A percentile compares a stretch with the other conserved stretches of the same genome.
Conservation (phyloP, 257 asterid species). For the Cinchona pubescens region DNA sequence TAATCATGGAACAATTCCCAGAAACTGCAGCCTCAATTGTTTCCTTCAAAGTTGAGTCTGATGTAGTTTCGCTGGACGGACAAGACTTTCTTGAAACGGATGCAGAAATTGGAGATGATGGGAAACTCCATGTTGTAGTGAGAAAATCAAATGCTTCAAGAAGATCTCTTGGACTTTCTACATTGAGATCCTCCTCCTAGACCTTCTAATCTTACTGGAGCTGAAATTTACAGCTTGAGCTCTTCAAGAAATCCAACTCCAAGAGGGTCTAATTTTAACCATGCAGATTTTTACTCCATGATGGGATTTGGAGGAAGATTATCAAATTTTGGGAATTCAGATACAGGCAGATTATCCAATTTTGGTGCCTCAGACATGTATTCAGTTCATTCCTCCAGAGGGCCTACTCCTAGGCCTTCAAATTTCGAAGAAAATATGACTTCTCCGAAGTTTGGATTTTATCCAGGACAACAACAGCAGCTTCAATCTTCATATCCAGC, state of each 20-base stretch:
- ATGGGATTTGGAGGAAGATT: conserved; percentile 75
- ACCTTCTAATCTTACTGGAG: conserved; percentile 56
- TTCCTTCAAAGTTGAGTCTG: conserved; percentile 85
- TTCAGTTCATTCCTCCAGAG: conserved; percentile 83
- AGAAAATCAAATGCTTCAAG: conserved; percentile 88
- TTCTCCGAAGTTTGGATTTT: conserved; percentile 75
- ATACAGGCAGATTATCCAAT: conserved; percentile 66
- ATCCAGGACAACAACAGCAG: conserved; percentile 55
- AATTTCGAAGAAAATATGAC: conserved; percentile 74
- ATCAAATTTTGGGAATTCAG: conserved; percentile 77
- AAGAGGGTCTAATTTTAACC: conserved; percentile 51
- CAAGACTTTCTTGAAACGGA: conserved; percentile 93
- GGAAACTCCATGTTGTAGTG: conserved; percentile 79
- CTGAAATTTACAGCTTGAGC: conserved; percentile 49
- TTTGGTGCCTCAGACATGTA: conserved; percentile 69
- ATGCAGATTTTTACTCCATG: conserved; percentile 49
- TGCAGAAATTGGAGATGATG: conserved; percentile 79
- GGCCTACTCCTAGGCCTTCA: conserved; percentile 91
- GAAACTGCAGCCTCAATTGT: conserved; percentile 89
- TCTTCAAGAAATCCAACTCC: conserved; percentile 53
- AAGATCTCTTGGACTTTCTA: conserved; percentile 47
- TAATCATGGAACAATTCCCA: conserved; percentile 81
- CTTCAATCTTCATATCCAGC: conserved; percentile 66
- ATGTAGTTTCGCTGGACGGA: conserved; percentile 88
- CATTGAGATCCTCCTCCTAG: conserved; percentile 45